These are phyloP conservation scores for Aegilops bicornis DNA, from an alignment of 176 grass and related monocot genomes.

Conservation along the genomic window DNA sequence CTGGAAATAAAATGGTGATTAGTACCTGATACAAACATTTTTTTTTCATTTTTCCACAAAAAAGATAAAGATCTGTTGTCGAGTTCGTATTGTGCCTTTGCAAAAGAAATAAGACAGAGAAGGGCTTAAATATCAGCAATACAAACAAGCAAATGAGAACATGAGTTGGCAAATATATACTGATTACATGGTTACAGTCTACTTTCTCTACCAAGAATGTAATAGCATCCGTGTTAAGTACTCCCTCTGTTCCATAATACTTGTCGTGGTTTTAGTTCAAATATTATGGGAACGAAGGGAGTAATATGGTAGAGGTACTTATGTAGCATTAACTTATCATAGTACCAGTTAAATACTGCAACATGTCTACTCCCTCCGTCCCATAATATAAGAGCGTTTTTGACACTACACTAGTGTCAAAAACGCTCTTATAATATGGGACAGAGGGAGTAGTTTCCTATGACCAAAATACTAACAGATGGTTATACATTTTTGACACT, in stretches of 20 bases:
- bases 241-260: too few species aligned
- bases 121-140: not conserved
- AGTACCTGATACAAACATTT: constrained; percentile 4
- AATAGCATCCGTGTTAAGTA: not conserved
- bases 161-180: constrained; percentile 1
- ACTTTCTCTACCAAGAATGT: not conserved
- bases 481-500: not conserved
- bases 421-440: too few species aligned
- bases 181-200: not conserved
- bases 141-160: not conserved
- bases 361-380: not conserved
- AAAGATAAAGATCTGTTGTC: not conserved
- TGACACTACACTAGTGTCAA: too few species aligned
- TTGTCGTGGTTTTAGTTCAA: too few species aligned
- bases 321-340: not conserved
- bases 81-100: not conserved
- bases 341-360: not conserved
- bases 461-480: not conserved
- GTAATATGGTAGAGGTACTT: not conserved
- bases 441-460: not conserved
- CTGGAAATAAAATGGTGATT: constrained; percentile 42
- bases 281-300: too few species aligned
- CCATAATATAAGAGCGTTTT: too few species aligned
- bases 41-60: not conserved
- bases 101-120: constrained; percentile 4